These are phyloP conservation scores for Fusarium sambucinum DNA, from an alignment of 2,329 filamentous ascomycete species.

Conservation along the genomic window DNA sequence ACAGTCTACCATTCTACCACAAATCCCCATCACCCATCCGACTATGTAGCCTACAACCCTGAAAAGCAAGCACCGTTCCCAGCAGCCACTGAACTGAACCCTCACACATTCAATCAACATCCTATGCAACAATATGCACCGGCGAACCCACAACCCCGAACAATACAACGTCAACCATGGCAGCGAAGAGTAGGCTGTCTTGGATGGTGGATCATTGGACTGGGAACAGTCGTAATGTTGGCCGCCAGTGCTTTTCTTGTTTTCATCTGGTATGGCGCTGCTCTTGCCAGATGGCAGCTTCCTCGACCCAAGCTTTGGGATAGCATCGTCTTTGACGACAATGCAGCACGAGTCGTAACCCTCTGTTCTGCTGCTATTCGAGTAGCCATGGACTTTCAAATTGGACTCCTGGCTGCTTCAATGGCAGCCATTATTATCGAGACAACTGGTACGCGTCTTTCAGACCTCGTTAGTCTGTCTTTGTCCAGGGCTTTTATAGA, in stretches of 20 bases:
- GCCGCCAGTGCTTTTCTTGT: constrained; percentile 10
- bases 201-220: neutral
- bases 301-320: constrained; percentile 10
- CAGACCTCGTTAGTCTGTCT: constrained; percentile 1
- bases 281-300: neutral
- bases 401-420: constrained; percentile 5
- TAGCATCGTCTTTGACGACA: neutral
- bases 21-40: neutral
- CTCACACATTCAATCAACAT: neutral
- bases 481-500: neutral
- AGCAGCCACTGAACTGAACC: neutral
- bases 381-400: constrained; percentile 4
- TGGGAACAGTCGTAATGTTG: constrained; percentile 5
- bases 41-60: neutral
- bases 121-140: neutral
- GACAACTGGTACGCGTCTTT: neutral
- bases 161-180: neutral
- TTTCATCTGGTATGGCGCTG: constrained; percentile 20
- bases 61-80: rapidly evolving
- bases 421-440: constrained; percentile 23
- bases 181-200: neutral
- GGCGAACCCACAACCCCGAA: neutral
- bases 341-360: constrained; percentile 4
- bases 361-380: constrained; percentile 21
- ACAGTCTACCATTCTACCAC: neutral